Evolutionary conservation across 306 rosid species (phyloP), one percentile per base, ranked within the genome.

Genomic region (Carpinus viminea): DNA sequence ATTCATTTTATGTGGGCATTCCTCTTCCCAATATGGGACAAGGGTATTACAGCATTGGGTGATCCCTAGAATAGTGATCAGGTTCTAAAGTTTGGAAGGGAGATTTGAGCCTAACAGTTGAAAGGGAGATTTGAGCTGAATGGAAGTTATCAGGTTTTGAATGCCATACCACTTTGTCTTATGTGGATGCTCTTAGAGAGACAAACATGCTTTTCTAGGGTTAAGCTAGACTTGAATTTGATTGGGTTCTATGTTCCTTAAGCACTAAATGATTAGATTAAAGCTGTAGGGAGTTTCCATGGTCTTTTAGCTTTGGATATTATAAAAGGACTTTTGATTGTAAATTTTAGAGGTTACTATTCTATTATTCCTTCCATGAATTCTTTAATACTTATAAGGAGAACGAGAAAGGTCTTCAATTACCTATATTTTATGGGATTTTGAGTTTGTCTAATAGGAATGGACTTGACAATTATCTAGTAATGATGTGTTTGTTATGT

Each of bases 371-470:
- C 65, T 24, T 59, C 16, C 0, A 24, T 24, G 24, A 41, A 41
- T 38, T 38, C 6, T 10, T 20, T 21, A 57, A 3, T 21, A 57
- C 34, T 24, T 57, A 20, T 11, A 9, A 57, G 43, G 6, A 38
- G 6, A 20, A 59, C 21, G 8, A 21, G 10, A 20, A 20, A 56
- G 21, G 10, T 26, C 68, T 60, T 24, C 68, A 26, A 60, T 53
- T 60, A 24, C 66, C 12, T 56, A 3, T 21, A 31, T 56, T 56
- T 21, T 8, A 8, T 20, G 62, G 26, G 21, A 57, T 57, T 57
- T 56, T 56, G 62, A 56, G 62, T 20, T 57, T 57, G 20, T n/a
- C 64, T 57, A 57, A 10, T 57, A n/a, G 64, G 64, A 21, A 57
- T 21, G n/a, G 64, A 57, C 6, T 10, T 20, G 20, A 57, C 64